Conservation (phyloP, 345 rosid species). For the Microcos paniculata region DNA sequence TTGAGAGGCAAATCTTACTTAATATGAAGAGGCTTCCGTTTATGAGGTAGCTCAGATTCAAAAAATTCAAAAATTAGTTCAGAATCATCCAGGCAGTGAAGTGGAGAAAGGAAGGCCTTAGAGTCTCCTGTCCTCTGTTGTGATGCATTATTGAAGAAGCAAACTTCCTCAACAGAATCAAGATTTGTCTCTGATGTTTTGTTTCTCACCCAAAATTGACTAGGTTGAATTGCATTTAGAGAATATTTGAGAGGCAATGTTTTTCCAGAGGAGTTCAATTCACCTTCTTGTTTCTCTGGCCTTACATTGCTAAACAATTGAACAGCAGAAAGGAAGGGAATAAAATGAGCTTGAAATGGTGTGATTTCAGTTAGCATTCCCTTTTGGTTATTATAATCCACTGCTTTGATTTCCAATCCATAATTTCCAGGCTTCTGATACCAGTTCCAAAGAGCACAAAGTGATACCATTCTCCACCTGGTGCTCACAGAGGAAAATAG, state of each 20-base stretch:
- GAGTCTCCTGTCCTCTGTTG: neutral
- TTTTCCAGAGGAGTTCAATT: neutral
- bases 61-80: conserved; percentile 31
- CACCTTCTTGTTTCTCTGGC: neutral
- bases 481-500: conserved; percentile 15
- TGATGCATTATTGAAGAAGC: neutral
- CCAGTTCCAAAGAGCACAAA: conserved; percentile 31
- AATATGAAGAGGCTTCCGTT: conserved; percentile 28
- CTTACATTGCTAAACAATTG: conserved; percentile 19
- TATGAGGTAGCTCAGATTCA: conserved; percentile 24
- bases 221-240: neutral
- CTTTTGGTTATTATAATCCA: conserved; percentile 5
- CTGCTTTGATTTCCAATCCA: conserved; percentile 28
- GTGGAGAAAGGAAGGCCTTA: neutral
- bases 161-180: conserved; percentile 7
- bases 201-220: neutral
- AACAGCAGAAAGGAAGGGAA: conserved; percentile 35
- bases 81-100: conserved; percentile 7
- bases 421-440: conserved; percentile 29
- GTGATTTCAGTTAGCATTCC: neutral
- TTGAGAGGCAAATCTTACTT: conserved; percentile 17
- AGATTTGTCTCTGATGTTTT: neutral
- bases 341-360: conserved; percentile 29
- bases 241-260: neutral
- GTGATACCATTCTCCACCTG: conserved; percentile 17